Conservation (phyloP, 257 asterid species). For the Solanum ossicruentum region DNA sequence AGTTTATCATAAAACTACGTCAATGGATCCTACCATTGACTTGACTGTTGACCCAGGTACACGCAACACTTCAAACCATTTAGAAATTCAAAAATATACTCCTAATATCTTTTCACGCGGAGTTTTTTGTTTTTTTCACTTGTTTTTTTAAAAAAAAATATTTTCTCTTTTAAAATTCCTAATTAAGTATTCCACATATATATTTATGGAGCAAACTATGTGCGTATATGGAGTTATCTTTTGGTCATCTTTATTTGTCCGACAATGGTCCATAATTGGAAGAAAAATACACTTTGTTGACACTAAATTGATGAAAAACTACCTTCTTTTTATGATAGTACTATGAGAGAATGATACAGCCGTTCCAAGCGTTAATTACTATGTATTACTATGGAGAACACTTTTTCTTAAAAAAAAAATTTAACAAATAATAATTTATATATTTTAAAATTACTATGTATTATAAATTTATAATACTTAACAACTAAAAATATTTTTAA, state of each 20-base stretch:
- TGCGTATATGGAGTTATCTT: not conserved
- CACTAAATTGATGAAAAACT: too few species aligned
- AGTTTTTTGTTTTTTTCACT: not conserved
- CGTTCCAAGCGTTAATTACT: too few species aligned
- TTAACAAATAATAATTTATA: too few species aligned
- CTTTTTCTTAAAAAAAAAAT: too few species aligned
- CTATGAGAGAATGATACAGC: not conserved
- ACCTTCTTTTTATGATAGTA: too few species aligned
- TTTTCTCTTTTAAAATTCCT: not conserved
- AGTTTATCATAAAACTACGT: too few species aligned
- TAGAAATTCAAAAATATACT: not conserved
- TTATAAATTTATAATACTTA: too few species aligned
- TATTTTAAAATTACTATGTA: too few species aligned
- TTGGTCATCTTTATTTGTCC: not conserved
- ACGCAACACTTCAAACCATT: not conserved
- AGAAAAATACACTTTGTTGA: too few species aligned
- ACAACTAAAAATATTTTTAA: too few species aligned
- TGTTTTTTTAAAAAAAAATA: not conserved
- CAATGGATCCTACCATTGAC: not conserved
- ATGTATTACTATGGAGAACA: too few species aligned
- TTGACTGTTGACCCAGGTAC: not conserved
- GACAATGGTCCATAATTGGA: too few species aligned
- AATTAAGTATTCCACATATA: not conserved
- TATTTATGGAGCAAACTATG: not conserved
- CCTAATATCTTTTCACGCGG: not conserved